Evolutionary conservation across 2,329 filamentous ascomycete species (phyloP).

Genomic region (Hymenoscyphus linearis): DNA sequence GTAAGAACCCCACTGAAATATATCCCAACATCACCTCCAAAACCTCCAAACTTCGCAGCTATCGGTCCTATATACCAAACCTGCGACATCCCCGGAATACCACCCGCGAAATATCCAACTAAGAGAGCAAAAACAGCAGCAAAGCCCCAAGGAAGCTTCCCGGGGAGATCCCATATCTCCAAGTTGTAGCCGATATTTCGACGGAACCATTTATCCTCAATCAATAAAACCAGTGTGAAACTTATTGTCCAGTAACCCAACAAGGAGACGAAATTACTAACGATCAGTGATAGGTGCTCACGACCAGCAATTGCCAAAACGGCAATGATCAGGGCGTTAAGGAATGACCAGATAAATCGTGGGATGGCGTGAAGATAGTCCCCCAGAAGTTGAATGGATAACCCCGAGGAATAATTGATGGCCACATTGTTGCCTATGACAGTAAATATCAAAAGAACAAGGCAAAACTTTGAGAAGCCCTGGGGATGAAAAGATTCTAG

Average conservation of each 20-base stretch:
- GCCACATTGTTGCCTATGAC: conserved; percentile 31
- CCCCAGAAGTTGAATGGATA: conserved; percentile 29
- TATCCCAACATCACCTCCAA: conserved; percentile 30
- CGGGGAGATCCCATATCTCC: conserved; percentile 25
- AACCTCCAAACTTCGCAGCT: conserved; percentile 26
- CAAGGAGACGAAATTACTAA: conserved; percentile 29
- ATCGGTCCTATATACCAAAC: conserved; percentile 31
- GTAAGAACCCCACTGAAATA: conserved; percentile 26
- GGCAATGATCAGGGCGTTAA: conserved; percentile 27
- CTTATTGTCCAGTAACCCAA: conserved; percentile 31
- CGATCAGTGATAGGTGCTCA: conserved; percentile 26
- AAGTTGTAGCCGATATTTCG: conserved; percentile 26
- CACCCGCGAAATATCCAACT: conserved; percentile 27
- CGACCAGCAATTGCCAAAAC: conserved; percentile 28
- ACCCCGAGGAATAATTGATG: conserved; percentile 29
- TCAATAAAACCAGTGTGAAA: conserved; percentile 28
- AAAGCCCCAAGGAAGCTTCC: conserved; percentile 26
- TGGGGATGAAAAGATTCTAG: conserved; percentile 40
- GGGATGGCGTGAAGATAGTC: conserved; percentile 32
- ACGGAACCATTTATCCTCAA: conserved; percentile 28
- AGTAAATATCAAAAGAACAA: conserved; percentile 30
- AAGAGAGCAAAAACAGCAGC: conserved; percentile 28
- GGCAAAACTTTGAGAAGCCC: conserved; percentile 44
- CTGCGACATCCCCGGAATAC: conserved; percentile 30
- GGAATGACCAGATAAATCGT: conserved; percentile 30